These are phyloP conservation scores for Agaricales sp. DNA, from an alignment of 1,284 basidiomycete species.

Conservation along the genomic window DNA sequence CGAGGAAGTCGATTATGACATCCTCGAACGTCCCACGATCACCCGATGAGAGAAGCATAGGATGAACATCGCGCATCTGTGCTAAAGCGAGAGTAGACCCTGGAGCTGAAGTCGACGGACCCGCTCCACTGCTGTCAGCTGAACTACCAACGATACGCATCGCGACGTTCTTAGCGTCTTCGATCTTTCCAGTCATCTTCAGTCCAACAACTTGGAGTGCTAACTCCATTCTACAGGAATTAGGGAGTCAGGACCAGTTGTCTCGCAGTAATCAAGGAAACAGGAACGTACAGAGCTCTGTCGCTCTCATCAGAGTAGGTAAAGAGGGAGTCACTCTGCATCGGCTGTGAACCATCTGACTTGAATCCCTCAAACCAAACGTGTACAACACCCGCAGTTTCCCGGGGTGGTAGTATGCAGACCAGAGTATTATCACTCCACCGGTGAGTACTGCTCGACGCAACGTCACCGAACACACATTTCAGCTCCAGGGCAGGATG, in stretches of 20 bases:
- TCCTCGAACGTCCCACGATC: conserved; percentile 62
- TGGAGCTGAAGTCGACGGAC: conserved; percentile 17
- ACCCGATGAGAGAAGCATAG: conserved; percentile 35
- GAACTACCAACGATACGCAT: conserved; percentile 70
- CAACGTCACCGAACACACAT: conserved; percentile 81
- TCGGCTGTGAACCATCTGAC: conserved; percentile 42
- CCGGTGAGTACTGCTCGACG: conserved; percentile 77
- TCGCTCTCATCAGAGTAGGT: conserved; percentile 90
- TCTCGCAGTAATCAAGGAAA: no score
- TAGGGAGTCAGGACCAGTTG: conserved; percentile 10
- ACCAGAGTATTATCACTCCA: conserved; percentile 95
- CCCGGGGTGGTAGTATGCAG: conserved; percentile 82
- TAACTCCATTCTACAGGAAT: conserved; percentile 72
- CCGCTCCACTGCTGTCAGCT: not conserved
- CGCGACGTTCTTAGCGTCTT: conserved; percentile 87
- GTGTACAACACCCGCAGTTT: conserved; percentile 78
- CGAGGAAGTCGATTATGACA: conserved; percentile 71
- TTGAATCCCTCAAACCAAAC: conserved; percentile 77
- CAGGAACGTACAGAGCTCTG: conserved; percentile 60
- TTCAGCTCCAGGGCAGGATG: conserved; percentile 56
- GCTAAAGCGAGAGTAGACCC: conserved; percentile 37
- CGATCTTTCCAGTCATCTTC: conserved; percentile 93
- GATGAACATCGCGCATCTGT: conserved; percentile 22
- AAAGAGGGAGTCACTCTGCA: conserved; percentile 52
- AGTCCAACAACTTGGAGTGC: conserved; percentile 91